These are phyloP conservation scores for Salix exigua DNA, from an alignment of 345 rosid genomes.

Conservation along the genomic window DNA sequence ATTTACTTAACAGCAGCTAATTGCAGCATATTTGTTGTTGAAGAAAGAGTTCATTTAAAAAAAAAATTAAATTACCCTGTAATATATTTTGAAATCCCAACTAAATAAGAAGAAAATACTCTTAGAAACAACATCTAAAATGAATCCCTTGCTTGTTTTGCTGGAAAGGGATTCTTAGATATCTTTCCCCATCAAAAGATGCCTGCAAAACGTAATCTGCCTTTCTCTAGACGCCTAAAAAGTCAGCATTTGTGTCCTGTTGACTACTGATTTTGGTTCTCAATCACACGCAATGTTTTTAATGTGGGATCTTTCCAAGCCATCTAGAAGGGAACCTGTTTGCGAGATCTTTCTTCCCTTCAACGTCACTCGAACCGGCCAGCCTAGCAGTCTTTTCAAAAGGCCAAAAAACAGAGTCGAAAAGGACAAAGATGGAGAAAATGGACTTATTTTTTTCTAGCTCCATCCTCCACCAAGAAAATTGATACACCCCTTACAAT, in stretches of 20 bases:
- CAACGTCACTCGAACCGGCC: neutral
- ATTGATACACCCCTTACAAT: too few species aligned
- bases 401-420: neutral
- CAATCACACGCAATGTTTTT: neutral
- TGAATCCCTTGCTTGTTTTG: too few species aligned
- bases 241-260: slow-evolving; percentile 2
- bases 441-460: neutral
- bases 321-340: neutral
- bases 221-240: neutral
- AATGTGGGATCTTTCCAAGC: neutral
- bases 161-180: too few species aligned
- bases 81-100: too few species aligned
- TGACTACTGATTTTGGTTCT: neutral
- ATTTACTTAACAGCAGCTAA: neutral
- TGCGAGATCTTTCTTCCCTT: neutral
- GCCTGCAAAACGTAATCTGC: neutral
- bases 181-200: neutral
- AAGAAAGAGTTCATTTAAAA: too few species aligned
- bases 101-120: too few species aligned
- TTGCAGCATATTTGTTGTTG: neutral
- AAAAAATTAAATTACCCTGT: too few species aligned
- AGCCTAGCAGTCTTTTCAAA: neutral
- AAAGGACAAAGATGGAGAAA: neutral
- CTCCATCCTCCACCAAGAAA: neutral
- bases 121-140: too few species aligned